A percentile compares a stretch with the other conserved stretches of the same genome.
Evolutionary conservation across 23 red algal genomes (phyloP).

Genomic region (Gracilariopsis chorda): DNA sequence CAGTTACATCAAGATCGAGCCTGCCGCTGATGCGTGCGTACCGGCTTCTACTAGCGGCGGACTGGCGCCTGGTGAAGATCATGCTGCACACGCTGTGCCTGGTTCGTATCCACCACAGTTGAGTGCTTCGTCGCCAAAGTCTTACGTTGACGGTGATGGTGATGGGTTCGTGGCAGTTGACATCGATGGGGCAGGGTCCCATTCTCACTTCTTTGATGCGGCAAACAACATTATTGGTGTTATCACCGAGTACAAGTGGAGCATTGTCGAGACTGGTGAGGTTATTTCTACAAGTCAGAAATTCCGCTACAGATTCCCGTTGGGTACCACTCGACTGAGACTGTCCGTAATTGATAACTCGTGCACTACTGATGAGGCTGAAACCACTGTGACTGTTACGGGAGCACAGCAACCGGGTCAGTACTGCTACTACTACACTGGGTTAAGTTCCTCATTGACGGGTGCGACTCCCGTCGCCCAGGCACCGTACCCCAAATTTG

Average conservation of each 20-base stretch:
- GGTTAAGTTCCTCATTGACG: neutral
- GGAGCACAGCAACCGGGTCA: slow-evolving; percentile 52
- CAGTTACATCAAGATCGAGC: slow-evolving; percentile 34
- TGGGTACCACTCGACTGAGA: slow-evolving; percentile 57
- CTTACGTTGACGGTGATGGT: slow-evolving; percentile 52
- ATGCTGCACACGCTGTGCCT: slow-evolving; percentile 63
- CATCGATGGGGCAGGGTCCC: slow-evolving; percentile 29
- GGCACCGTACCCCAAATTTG: slow-evolving; percentile 11
- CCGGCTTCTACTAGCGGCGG: slow-evolving; percentile 1
- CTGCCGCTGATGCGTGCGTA: slow-evolving; percentile 19
- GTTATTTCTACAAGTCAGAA: slow-evolving; percentile 31
- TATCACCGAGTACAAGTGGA: slow-evolving; percentile 61
- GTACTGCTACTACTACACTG: slow-evolving; percentile 71
- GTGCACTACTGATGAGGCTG: slow-evolving; percentile 30
- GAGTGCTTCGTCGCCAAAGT: neutral
- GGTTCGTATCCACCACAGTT: slow-evolving; percentile 55
- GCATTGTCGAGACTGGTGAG: slow-evolving; percentile 55
- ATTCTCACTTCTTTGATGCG: slow-evolving; percentile 63
- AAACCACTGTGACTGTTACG: slow-evolving; percentile 64
- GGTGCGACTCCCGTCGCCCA: neutral
- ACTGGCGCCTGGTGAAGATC: slow-evolving; percentile 24
- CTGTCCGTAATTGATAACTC: slow-evolving; percentile 51
- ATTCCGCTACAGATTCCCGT: slow-evolving; percentile 53
- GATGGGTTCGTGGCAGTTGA: slow-evolving; percentile 38
- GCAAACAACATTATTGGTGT: slow-evolving; percentile 28